Evolutionary conservation across 2,329 filamentous ascomycete genomes (phyloP).

Genomic region (Fusarium bulbicola): DNA sequence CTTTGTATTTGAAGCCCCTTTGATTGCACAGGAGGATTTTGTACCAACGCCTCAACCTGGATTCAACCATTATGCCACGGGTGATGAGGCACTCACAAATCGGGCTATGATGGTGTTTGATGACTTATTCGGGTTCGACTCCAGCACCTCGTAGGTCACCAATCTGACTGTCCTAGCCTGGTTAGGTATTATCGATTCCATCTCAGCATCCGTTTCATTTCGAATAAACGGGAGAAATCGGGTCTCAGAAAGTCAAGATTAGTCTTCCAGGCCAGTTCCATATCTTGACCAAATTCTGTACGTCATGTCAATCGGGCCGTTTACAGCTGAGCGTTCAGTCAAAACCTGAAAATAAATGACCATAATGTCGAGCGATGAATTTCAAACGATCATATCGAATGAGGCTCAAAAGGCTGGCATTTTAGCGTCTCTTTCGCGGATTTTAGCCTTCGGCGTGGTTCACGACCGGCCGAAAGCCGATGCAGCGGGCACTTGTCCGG

Average conservation of each 20-base stretch:
- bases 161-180: accelerated
- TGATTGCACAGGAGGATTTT: background rate
- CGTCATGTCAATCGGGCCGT: background rate
- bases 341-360: background rate
- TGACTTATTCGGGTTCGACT: conserved; percentile 3
- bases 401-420: background rate
- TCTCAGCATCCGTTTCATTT: accelerated
- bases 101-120: background rate
- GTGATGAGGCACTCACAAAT: background rate
- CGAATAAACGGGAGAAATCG: background rate
- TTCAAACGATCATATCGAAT: background rate
- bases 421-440: background rate
- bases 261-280: accelerated
- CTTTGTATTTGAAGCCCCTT: background rate
- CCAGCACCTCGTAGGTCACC: background rate
- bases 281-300: background rate
- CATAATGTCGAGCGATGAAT: too few species aligned
- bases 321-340: accelerated
- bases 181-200: too few species aligned
- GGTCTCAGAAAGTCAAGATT: background rate
- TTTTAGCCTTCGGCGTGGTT: background rate
- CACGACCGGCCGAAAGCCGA: background rate
- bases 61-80: background rate
- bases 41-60: too few species aligned
- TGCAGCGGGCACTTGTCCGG: background rate